Base-by-base conservation (phyloP, 805 yeast genomes). In the Candida alai region DNA sequence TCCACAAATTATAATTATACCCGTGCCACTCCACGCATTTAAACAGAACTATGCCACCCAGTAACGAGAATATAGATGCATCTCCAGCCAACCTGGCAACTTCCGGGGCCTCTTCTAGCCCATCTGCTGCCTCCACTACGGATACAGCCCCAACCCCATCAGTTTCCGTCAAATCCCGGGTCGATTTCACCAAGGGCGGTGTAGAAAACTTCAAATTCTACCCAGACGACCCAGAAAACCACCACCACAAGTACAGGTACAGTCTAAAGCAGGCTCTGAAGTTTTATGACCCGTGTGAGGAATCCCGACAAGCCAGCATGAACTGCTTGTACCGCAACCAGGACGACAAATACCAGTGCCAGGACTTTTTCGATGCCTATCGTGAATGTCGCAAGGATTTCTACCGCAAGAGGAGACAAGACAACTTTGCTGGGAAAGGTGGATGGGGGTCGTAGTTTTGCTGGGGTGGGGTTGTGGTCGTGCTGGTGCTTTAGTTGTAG, bases 271-370 rank as follows among this genome's bases (percentile, higher is more conserved):
- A 75, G 21, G 82, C 94, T 3, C 80, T 95, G 5, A 77, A 83
- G 53, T 93, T 71, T 57, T 90, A 83, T 51, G 97, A 90, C 54
- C 98, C 98, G 0, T 90, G 98, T 58, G 83, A 80, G 30, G 93
- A 88, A 51, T 80, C 93, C 23, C 73, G 96, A 7, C 80, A 78
- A 53, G 90, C 95, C 78, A 84, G 95, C 28, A 66, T 88, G 44
- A 75, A 74, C 44, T 90, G 98, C 50, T 65, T 90, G 56, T 90
- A 86, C 47, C 58, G 83, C 32, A 85, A 89, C 52, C 66, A 86
- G 76, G 66, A 75, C 69, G 65, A 78, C 52, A 51, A 78, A 68
- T 34, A 70, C 58, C 60, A 87, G 81, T 65, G 76, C 62, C 56
- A 65, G 41, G 95, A 84, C 39, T 90, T 85, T 52, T 93, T 90